Conservation (phyloP, 345 rosid genomes). For the Physaria fendleri region DNA sequence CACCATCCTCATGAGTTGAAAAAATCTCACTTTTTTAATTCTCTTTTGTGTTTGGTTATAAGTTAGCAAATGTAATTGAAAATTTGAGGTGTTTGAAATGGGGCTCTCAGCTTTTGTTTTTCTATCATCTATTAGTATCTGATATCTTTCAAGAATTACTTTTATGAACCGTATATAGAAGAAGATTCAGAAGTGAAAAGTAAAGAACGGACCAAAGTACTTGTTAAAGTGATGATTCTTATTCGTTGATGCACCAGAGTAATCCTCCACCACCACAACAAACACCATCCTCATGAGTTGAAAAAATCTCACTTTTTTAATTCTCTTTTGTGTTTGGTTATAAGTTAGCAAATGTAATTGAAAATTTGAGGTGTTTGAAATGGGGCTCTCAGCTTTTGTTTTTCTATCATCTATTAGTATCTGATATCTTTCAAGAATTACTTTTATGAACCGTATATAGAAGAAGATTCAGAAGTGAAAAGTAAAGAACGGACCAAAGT, state of each 20-base stretch:
- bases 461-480: not conserved
- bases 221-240: not conserved
- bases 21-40: not conserved
- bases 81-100: not conserved
- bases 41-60: constrained; percentile 1
- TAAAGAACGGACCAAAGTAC: not conserved
- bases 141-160: not conserved
- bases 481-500: not conserved
- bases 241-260: constrained; percentile 2
- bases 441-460: not conserved
- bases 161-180: not conserved
- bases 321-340: not conserved
- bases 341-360: not conserved
- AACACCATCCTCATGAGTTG: no score
- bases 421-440: not conserved
- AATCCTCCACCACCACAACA: no score
- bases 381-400: not conserved
- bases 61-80: not conserved
- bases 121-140: not conserved
- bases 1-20: not conserved
- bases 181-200: not conserved
- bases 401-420: not conserved
- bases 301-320: not conserved
- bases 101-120: not conserved
- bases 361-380: not conserved